phyloP scores from a whole-genome alignment of 176 grass and related monocot genomes.

The Pontederia paniculata region DNA sequence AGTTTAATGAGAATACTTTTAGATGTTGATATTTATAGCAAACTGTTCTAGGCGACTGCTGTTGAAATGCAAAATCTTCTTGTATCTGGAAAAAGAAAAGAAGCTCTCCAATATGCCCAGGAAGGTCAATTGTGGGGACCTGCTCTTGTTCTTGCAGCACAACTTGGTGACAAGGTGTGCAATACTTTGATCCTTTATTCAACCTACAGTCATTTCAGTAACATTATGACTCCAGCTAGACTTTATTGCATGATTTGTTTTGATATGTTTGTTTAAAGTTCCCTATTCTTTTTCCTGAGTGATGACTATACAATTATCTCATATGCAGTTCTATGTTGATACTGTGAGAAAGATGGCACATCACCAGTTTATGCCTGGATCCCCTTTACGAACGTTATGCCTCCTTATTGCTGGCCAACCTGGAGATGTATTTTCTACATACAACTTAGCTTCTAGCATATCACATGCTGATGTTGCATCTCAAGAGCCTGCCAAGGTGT shows the following conservation, averaged over 20 bases:
- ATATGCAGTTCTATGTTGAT: conserved; percentile 75
- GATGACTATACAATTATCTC: conserved; percentile 12
- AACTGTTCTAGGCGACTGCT: conserved; percentile 51
- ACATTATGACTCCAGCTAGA: not conserved
- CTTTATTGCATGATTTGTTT: not conserved
- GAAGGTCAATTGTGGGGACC: conserved; percentile 94
- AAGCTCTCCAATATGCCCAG: conserved; percentile 80
- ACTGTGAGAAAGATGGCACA: conserved; percentile 96
- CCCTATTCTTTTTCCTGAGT: conserved; percentile 5
- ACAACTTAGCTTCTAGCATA: conserved; percentile 22
- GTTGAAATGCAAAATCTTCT: conserved; percentile 85
- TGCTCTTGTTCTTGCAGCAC: conserved; percentile 83
- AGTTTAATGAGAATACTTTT: not conserved
- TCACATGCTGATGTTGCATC: conserved; percentile 26
- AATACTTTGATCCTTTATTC: not conserved
- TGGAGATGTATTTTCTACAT: conserved; percentile 71
- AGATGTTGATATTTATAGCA: not conserved
- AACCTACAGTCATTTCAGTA: not conserved
- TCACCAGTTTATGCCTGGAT: conserved; percentile 65
- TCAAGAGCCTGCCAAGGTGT: conserved; percentile 3
- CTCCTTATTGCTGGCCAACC: conserved; percentile 95
- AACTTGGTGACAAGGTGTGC: conserved; percentile 78
- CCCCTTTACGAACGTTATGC: conserved; percentile 83
- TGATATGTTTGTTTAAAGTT: not conserved
- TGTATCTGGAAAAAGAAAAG: conserved; percentile 84